Evolutionary conservation across 1,139 yeast genomes (phyloP), one percentile per base, ranked within the genome.

Genomic region (Magnusiomyces suaveolens): DNA sequence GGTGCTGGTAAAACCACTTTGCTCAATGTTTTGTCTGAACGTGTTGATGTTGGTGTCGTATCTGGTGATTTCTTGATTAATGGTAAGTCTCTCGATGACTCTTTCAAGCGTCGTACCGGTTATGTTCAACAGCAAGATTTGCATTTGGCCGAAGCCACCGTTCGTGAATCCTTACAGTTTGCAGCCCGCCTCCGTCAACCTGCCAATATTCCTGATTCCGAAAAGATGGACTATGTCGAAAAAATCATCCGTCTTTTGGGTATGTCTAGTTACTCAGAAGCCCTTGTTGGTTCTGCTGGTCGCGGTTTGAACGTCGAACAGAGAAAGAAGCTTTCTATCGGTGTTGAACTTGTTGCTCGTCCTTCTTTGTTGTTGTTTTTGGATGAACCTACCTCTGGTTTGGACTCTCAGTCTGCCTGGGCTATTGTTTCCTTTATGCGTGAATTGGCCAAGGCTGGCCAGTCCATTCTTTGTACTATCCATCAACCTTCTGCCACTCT

Each of bases 271-370:
- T 79, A 79, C 61, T 79, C 83, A 18, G 83, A 80, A 60, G 82
- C 84, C 16, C 68, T 78, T 52, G 78, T 80, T 59, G 84, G 84
- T 72, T 81, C 80, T 59, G 79, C 84, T 48, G 92, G 92, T 69
- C 61, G 63, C 21, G 83, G 82, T 60, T 72, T 85, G 61, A 85
- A 84, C 65, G 92, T 84, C 58, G 94, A 85, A 69, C 92, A 85
- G 69, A 80, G 94, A 64, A 86, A 85, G 74, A 80, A 90, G 67
- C 74, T 85, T 61, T 83, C 92, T 18, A 82, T 84, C 66, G 89
- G 94, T 60, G 92, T 87, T 55, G 95, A 87, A 65, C 73, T 87
- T 57, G 92, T 86, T 43, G 94, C 95, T 18, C 87, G 84, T 66
- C 95, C 96, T 2, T 81, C 83, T 58, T 73, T 87, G 53, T 72